A percentile compares a stretch with the other conserved stretches of the same genome.
Evolutionary conservation across 140 eudicot genomes (phyloP).

Genomic region (Bidens hawaiensis): DNA sequence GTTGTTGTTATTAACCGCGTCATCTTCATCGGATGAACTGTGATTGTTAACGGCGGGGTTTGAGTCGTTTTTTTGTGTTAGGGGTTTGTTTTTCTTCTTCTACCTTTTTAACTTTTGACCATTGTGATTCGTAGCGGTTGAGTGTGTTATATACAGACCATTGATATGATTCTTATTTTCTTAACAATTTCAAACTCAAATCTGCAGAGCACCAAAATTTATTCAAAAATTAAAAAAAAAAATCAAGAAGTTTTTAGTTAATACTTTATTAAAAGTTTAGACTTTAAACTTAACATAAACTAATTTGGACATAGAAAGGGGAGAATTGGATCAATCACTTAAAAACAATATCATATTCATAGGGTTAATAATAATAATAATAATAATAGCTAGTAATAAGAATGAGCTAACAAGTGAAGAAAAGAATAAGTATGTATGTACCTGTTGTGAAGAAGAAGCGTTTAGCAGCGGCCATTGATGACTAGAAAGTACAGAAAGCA

Average conservation of each 20-base stretch:
- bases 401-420: not conserved
- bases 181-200: conserved; percentile 34
- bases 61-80: conserved; percentile 19
- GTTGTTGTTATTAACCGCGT: conserved; percentile 29
- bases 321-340: not conserved
- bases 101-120: conserved; percentile 38
- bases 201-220: conserved; percentile 38
- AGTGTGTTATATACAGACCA: conserved; percentile 31
- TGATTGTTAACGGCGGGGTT: conserved; percentile 26
- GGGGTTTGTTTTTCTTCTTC: too few species aligned
- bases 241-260: not conserved
- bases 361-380: not conserved
- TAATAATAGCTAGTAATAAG: not conserved
- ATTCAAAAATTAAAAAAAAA: not conserved
- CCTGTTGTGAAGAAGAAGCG: conserved; percentile 23
- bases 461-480: conserved; percentile 33
- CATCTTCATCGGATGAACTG: conserved; percentile 57
- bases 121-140: conserved; percentile 51
- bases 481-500: not conserved
- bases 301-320: not conserved
- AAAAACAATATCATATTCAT: not conserved
- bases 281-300: not conserved
- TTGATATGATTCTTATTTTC: conserved; percentile 37
- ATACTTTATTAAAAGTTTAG: not conserved
- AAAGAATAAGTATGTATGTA: conserved; percentile 7